phyloP scores from a whole-genome alignment of 192 early-diverging fungal species.

The Coemansia furcata region DNA sequence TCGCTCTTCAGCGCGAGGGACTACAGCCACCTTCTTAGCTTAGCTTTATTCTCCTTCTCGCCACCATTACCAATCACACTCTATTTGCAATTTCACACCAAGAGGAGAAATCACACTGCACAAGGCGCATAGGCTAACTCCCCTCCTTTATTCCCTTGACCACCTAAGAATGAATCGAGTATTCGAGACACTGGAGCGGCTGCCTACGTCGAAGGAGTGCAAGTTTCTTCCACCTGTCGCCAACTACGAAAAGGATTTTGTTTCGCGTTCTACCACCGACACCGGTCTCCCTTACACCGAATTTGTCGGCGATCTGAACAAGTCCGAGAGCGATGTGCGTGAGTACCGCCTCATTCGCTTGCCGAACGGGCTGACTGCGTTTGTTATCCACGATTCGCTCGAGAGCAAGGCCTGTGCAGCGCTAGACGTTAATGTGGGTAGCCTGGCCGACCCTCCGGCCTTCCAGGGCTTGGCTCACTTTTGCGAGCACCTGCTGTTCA shows the following conservation, averaged over 20 bases:
- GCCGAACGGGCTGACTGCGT: slow-evolving; percentile 59
- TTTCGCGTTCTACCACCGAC: slow-evolving; percentile 11
- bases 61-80: neutral
- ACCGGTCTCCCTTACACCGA: slow-evolving; percentile 20
- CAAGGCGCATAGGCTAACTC: neutral
- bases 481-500: slow-evolving; percentile 76
- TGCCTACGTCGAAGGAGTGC: slow-evolving; percentile 27
- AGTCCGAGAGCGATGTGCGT: slow-evolving; percentile 62
- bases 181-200: slow-evolving; percentile 30
- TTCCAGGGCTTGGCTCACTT: slow-evolving; percentile 77
- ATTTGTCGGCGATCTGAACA: slow-evolving; percentile 49
- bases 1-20: no score
- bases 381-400: slow-evolving; percentile 58
- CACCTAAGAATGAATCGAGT: slow-evolving; percentile 26
- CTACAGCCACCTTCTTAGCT: no score
- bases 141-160: neutral
- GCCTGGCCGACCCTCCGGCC: slow-evolving; percentile 64
- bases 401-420: slow-evolving; percentile 70
- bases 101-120: neutral
- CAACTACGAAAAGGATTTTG: slow-evolving; percentile 32
- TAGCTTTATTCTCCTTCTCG: neutral
- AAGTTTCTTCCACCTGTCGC: slow-evolving; percentile 34
- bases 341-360: slow-evolving; percentile 61
- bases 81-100: neutral
- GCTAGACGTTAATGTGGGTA: slow-evolving; percentile 69